Evolutionary conservation across 1,139 yeast species (phyloP), one percentile per base, ranked within the genome.

Genomic region (Magnusiomyces sp.): DNA sequence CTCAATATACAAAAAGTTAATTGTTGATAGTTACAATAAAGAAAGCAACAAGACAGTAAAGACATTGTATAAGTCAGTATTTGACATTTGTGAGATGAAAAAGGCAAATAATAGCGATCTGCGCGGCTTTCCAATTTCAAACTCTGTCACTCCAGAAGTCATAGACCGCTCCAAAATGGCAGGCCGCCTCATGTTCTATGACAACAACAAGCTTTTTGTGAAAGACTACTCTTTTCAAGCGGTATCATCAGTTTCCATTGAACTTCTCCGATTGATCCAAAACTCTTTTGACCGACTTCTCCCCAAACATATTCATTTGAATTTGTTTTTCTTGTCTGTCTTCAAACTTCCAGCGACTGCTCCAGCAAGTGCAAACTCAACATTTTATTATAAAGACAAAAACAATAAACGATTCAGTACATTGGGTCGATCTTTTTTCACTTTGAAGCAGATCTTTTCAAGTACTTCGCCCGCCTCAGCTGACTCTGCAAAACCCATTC

Each of bases 291-390:
- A 45, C 14, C 44, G 50, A 5, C 37, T 42, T 19, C 16, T 50
- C n/a, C 50, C 53, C 1, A 38, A 31, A 14, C 48, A 50, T 32
- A 46, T 45, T 13, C 47, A 42, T 33, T 20, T 45, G 13, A 50
- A 50, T 32, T 16, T 48, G 44, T 19, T 42, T 2, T 32, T 50
- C 32, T 23, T 50, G 14, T 44, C 44, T n/a, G 7, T 47, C 13
- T 36, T 50, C 16, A 45, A 45, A 5, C 40, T 50, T 20, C 50
- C 53, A 2, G n/a, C 43, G 11, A 46, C 50, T 1, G 53, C 53
- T 2, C 46, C 46, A 17, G 19, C 37, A 2, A 20, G 20, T 9
- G 16, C 45, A 2, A 7, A 16, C 7, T 23, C 17, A 2, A 19
- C 37, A 10, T 42, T 27, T 31, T 42, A 33, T 23, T 14, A 40